A percentile compares a stretch with the other conserved stretches of the same genome.
Conservation (phyloP, 768 basidiomycete genomes). For the Trametes meyenii region DNA sequence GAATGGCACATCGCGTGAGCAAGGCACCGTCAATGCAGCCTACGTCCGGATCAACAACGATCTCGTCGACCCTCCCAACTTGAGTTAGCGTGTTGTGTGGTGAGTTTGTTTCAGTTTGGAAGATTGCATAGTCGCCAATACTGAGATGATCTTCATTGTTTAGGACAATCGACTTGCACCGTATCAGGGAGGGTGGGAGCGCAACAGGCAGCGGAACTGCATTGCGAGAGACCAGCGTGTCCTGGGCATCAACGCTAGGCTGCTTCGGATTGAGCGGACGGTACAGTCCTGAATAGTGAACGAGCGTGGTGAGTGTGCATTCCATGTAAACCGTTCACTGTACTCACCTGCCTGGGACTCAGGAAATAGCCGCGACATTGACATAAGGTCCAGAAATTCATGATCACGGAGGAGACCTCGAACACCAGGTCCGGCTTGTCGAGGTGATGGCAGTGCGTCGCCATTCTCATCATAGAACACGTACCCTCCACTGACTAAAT, state of each 20-base stretch:
- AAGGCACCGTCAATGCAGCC: background rate
- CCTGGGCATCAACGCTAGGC: background rate
- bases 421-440: background rate
- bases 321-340: background rate
- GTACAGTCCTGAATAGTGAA: background rate
- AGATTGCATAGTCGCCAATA: background rate
- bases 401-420: background rate
- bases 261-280: background rate
- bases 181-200: background rate
- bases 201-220: too few species aligned
- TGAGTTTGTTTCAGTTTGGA: background rate
- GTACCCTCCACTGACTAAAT: background rate
- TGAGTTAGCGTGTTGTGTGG: background rate
- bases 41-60: background rate
- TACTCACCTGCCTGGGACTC: background rate
- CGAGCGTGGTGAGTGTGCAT: background rate
- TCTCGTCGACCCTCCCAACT: background rate
- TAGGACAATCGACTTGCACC: background rate
- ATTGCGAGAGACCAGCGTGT: too few species aligned
- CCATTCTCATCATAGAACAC: background rate
- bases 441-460: background rate
- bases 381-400: background rate
- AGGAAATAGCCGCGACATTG: background rate
- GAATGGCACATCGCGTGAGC: background rate
- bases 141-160: background rate